Conservation (phyloP, 108 stramenopile species). For the Ochromonas danica region DNA sequence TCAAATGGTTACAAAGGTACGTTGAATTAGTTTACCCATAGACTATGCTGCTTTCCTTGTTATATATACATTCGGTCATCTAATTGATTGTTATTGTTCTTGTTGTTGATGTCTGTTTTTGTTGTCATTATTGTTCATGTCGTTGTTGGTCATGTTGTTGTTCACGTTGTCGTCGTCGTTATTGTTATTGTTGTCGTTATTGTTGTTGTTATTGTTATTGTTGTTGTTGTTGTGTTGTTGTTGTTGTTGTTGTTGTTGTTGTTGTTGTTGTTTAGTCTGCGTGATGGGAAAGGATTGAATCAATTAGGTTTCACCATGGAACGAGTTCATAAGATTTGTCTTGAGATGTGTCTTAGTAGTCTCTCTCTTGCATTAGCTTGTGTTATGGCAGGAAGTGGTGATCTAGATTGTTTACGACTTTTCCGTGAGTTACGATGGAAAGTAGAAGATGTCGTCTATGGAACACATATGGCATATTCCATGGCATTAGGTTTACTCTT, state of each 20-base stretch:
- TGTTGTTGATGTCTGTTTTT: too few relatives aligned
- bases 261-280: not conserved
- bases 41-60: too few relatives aligned
- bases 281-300: not conserved
- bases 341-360: slow-evolving; percentile 83
- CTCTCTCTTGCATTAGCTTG: slow-evolving; percentile 77
- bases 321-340: slow-evolving; percentile 57
- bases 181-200: not conserved
- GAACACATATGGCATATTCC: slow-evolving; percentile 83
- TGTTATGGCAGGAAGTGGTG: slow-evolving; percentile 94
- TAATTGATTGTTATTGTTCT: too few relatives aligned
- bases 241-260: not conserved
- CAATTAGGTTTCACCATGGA: too few relatives aligned
- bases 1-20: slow-evolving; percentile 29
- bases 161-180: not conserved
- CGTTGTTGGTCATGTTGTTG: too few relatives aligned
- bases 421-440: slow-evolving; percentile 82
- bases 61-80: too few relatives aligned
- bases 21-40: too few relatives aligned
- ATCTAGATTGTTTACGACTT: slow-evolving; percentile 76
- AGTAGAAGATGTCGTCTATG: slow-evolving; percentile 74
- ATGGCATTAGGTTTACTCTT: slow-evolving; percentile 76
- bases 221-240: not conserved
- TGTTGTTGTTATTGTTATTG: not conserved
- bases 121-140: too few relatives aligned